Conservation (phyloP, 2,329 filamentous ascomycete species). For the Botrytis aclada region DNA sequence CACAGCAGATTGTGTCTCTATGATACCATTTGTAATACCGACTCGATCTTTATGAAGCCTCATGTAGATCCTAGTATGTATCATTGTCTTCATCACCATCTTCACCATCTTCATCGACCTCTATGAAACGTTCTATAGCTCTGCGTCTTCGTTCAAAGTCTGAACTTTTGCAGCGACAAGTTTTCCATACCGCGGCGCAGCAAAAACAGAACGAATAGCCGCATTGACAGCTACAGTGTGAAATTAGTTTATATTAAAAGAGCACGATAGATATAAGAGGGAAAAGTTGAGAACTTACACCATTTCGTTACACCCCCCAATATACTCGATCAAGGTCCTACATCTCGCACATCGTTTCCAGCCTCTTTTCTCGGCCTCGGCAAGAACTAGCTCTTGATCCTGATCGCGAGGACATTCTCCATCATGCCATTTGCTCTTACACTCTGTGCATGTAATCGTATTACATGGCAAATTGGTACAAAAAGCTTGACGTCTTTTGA, state of each 20-base stretch:
- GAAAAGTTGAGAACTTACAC: neutral
- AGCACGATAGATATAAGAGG: too few relatives aligned
- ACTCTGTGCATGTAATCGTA: neutral
- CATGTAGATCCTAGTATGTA: neutral
- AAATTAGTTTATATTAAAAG: too few relatives aligned
- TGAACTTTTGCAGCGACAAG: neutral
- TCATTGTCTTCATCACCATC: neutral
- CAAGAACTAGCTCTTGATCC: neutral
- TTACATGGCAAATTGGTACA: neutral
- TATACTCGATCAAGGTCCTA: neutral
- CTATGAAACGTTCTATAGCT: neutral
- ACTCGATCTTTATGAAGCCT: neutral
- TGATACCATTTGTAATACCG: neutral
- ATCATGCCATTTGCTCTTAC: neutral
- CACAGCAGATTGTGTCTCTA: neutral
- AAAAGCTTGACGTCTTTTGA: neutral
- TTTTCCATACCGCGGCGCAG: neutral
- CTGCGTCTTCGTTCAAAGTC: neutral
- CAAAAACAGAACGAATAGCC: neutral
- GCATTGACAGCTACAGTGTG: neutral
- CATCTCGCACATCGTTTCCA: slow-evolving; percentile 3
- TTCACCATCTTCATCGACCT: neutral
- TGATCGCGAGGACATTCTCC: neutral
- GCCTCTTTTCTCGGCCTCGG: neutral
- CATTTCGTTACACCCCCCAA: neutral